Evolutionary conservation across 2,329 filamentous ascomycete species (phyloP).

Genomic region (Cladosporium colombiae): DNA sequence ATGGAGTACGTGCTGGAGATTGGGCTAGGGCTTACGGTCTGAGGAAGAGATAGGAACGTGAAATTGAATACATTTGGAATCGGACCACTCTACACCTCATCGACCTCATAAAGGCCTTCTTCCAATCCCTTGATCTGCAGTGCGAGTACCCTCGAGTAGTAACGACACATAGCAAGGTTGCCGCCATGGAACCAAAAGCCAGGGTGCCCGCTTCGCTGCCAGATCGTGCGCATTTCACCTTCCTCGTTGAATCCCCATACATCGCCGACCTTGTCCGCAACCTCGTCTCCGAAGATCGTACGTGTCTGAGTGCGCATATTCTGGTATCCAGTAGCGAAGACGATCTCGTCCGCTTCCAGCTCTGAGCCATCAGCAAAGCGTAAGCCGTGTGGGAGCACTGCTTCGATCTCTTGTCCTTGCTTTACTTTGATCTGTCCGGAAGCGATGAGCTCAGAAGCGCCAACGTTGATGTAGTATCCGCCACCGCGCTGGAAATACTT

Average conservation of each 20-base stretch:
- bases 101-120: constrained; percentile 23
- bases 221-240: constrained; percentile 42
- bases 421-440: constrained; percentile 50
- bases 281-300: constrained; percentile 44
- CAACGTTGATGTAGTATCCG: constrained; percentile 53
- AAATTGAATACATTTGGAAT: neutral
- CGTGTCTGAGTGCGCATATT: constrained; percentile 45
- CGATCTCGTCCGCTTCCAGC: constrained; percentile 48
- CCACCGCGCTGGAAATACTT: constrained; percentile 47
- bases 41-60: neutral
- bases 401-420: constrained; percentile 37
- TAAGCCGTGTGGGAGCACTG: constrained; percentile 44
- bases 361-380: constrained; percentile 46
- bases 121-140: constrained; percentile 45
- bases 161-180: constrained; percentile 49
- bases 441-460: constrained; percentile 45
- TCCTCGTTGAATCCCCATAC: constrained; percentile 50
- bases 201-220: constrained; percentile 33
- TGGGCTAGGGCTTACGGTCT: neutral
- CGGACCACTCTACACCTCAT: constrained; percentile 3
- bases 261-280: constrained; percentile 45
- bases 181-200: constrained; percentile 50
- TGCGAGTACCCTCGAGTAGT: constrained; percentile 47
- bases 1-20: neutral
- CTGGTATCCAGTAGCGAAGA: constrained; percentile 50